These are phyloP conservation scores for Peribolospora kevripleyi DNA, from an alignment of 768 basidiomycete species.

Conservation along the genomic window DNA sequence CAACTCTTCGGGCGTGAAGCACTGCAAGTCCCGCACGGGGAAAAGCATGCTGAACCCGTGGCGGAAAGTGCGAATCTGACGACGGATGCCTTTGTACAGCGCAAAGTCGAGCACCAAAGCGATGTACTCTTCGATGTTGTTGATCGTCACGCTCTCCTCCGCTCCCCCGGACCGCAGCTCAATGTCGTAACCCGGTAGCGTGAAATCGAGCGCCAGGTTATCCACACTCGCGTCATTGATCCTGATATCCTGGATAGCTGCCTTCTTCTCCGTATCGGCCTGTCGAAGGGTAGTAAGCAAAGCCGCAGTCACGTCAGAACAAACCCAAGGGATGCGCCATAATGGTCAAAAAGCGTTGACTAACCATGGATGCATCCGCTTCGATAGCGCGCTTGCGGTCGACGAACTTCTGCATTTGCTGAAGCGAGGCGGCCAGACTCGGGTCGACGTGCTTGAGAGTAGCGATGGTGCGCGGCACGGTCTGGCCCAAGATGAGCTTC, in stretches of 20 bases:
- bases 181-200: constrained; percentile 70
- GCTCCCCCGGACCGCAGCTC: constrained; percentile 71
- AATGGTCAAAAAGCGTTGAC: constrained; percentile 2
- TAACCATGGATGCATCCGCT: constrained; percentile 16
- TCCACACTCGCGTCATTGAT: constrained; percentile 45
- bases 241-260: constrained; percentile 24
- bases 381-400: constrained; percentile 28
- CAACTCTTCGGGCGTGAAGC: constrained; percentile 85
- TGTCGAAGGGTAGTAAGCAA: constrained; percentile 1
- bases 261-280: constrained; percentile 11
- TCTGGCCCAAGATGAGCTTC: constrained; percentile 64
- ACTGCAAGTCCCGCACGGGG: constrained; percentile 66
- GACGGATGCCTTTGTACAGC: constrained; percentile 48
- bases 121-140: constrained; percentile 76
- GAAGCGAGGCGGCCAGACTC: constrained; percentile 60
- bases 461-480: constrained; percentile 59
- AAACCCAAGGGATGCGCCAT: background rate
- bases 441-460: constrained; percentile 50
- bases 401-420: constrained; percentile 38
- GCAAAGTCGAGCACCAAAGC: constrained; percentile 66
- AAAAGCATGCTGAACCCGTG: constrained; percentile 82
- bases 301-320: background rate
- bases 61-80: constrained; percentile 72
- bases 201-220: constrained; percentile 85
- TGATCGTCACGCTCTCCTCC: constrained; percentile 53